Base-by-base conservation (phyloP, 768 basidiomycete species). In the Tylopilus balloui region DNA sequence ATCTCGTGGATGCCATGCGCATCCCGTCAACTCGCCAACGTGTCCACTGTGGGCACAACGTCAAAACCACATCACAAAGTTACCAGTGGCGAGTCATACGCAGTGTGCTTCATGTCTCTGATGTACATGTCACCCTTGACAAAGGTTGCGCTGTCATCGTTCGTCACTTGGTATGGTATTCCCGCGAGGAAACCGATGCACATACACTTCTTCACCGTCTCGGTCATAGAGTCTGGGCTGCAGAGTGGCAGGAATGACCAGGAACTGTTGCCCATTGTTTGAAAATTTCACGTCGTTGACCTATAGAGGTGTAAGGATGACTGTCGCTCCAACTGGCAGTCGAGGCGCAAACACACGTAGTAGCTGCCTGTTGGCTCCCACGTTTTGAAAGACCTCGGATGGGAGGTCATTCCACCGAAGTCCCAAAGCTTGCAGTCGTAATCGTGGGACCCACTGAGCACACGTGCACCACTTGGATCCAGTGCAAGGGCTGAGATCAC, bases 351-450 rank as follows among this genome's bases (percentile, higher is more conserved):
- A 65, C 69, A 48, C 55, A 94, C 92, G 70, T 94, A 84, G 69
- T 96, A 96, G 59, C 84, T 90, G 54, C 90, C 92, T 51, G 88
- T 84, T 53, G 93, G 89, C 65, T 99, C 96, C 83, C 89, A 98
- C 57, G 81, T 89, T 72, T 94, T 89, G 80, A 99, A 98, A 14
- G 96, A 94, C 69, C 91, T 91, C 69, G 86, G 84, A 55, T 83
- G 73, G 53, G 77, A 73, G 62, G 90, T 88, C 96, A 99, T 99
- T 14, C 96, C 96, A 58, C 95, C 95, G 69, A 98, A 98, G 69
- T 99, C 96, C 94, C 95, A 99, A 46, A 99, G 69, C 71, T 98
- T 98, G 69, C 88, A 85, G 69, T 99, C 96, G 64, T 98, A 98
- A 67, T 99, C 96, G 71, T 98, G 87, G 17, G 91, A 91, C 14